Conservation (phyloP, 345 rosid species). For the Eucalyptus sp. region DNA sequence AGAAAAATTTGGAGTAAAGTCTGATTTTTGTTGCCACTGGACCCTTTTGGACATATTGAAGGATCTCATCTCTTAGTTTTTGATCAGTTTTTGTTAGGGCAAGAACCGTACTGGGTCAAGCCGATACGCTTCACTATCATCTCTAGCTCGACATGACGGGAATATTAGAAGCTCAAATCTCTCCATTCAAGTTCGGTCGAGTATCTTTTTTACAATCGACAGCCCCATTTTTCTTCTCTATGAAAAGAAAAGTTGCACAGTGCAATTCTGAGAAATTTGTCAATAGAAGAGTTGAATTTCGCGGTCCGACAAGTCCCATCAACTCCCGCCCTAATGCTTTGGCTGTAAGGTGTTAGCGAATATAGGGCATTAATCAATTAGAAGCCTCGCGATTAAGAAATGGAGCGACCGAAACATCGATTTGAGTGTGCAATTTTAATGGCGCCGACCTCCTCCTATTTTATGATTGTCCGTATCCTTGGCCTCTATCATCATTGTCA, state of each 20-base stretch:
- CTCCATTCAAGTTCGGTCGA: background rate
- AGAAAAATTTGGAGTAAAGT: background rate
- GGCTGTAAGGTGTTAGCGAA: background rate
- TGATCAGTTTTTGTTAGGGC: background rate
- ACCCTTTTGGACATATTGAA: background rate
- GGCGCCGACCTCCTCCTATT: background rate
- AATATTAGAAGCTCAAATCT: background rate
- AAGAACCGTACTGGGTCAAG: background rate
- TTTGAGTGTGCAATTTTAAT: background rate
- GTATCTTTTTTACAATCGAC: background rate
- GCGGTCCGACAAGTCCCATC: background rate
- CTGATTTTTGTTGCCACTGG: background rate
- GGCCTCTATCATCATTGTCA: background rate
- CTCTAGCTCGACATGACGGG: background rate
- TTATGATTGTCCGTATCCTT: background rate
- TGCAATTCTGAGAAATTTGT: background rate
- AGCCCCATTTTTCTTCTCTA: background rate
- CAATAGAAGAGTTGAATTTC: background rate
- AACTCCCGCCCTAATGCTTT: background rate
- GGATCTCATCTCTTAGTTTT: background rate
- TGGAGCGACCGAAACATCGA: background rate
- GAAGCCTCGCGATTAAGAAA: background rate
- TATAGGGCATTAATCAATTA: background rate
- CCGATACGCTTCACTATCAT: background rate
- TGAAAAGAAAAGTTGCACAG: background rate